phyloP scores from a whole-genome alignment of 2,329 filamentous ascomycete species.

The Mycosphaerella arachidis region DNA sequence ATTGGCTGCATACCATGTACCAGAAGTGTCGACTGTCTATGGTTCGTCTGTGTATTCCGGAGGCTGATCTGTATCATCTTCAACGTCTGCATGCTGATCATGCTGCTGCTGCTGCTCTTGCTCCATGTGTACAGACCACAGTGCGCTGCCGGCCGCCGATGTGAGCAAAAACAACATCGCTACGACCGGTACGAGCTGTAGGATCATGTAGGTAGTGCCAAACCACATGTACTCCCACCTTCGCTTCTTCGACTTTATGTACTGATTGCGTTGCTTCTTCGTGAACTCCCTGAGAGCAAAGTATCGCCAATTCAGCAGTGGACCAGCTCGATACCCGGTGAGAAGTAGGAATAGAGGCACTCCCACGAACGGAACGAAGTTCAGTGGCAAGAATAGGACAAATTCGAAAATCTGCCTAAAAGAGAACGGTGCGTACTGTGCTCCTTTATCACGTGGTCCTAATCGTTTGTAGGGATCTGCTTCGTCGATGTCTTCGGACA shows the following conservation, averaged over 20 bases:
- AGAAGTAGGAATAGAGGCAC: constrained; percentile 81
- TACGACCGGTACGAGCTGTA: constrained; percentile 83
- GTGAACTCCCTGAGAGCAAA: constrained; percentile 73
- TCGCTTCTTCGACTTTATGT: constrained; percentile 58
- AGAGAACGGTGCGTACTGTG: constrained; percentile 83
- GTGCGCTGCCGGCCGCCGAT: constrained; percentile 73
- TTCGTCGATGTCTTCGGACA: constrained; percentile 65
- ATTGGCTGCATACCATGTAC: background rate
- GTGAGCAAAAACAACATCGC: constrained; percentile 95
- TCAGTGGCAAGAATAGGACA: constrained; percentile 63
- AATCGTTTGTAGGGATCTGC: constrained; percentile 72
- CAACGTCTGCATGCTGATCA: background rate
- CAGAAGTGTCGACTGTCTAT: constrained; percentile 8
- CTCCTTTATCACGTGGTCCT: constrained; percentile 71
- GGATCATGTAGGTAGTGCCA: constrained; percentile 73
- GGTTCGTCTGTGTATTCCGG: constrained; percentile 31
- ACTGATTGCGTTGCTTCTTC: constrained; percentile 67
- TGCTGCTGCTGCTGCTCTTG: constrained; percentile 37
- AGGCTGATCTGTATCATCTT: constrained; percentile 22
- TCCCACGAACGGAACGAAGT: constrained; percentile 78
- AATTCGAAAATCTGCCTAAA: constrained; percentile 87
- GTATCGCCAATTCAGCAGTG: constrained; percentile 86
- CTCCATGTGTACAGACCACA: constrained; percentile 82
- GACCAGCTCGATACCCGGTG: constrained; percentile 81
- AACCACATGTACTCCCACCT: constrained; percentile 91